These are phyloP conservation scores for Alternaria brassicicola DNA, from an alignment of 2,329 filamentous ascomycete genomes.

Conservation along the genomic window DNA sequence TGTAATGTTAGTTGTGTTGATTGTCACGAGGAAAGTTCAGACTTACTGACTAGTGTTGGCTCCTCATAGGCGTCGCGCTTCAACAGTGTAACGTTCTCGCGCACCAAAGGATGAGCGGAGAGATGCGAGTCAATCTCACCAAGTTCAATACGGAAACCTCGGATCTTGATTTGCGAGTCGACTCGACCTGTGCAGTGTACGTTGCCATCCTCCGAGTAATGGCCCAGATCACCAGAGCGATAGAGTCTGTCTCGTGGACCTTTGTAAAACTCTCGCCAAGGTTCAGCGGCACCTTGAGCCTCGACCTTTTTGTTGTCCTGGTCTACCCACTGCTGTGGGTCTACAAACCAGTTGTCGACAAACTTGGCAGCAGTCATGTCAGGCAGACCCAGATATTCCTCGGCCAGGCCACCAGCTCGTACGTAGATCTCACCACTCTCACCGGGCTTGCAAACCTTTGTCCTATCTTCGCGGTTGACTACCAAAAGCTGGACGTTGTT, in stretches of 20 bases:
- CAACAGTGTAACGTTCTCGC: conserved; percentile 85
- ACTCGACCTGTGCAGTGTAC: conserved; percentile 80
- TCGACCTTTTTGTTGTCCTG: conserved; percentile 63
- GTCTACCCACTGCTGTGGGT: conserved; percentile 71
- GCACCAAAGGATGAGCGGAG: conserved; percentile 73
- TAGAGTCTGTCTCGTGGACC: conserved; percentile 88
- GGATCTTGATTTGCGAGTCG: conserved; percentile 93
- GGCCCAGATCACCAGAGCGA: conserved; percentile 83
- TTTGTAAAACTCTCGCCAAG: conserved; percentile 79
- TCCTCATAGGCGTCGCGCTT: conserved; percentile 85
- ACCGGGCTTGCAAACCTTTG: conserved; percentile 75
- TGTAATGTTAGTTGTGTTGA: conserved; percentile 11
- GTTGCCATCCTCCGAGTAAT: conserved; percentile 72
- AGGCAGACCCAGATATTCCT: conserved; percentile 71
- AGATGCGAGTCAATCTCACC: conserved; percentile 90
- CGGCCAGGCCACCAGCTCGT: conserved; percentile 80
- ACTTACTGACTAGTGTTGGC: conserved; percentile 74
- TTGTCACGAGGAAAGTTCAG: neutral
- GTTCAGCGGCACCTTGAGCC: conserved; percentile 61
- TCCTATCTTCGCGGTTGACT: conserved; percentile 71
- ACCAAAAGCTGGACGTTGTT: conserved; percentile 86
- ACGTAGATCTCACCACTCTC: conserved; percentile 86
- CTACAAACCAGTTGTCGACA: conserved; percentile 83
- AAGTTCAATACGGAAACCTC: conserved; percentile 93
- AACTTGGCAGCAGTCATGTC: conserved; percentile 77